Evolutionary conservation across 768 basidiomycete species (phyloP).

Genomic region (Xerocomus brunneocitrinus): DNA sequence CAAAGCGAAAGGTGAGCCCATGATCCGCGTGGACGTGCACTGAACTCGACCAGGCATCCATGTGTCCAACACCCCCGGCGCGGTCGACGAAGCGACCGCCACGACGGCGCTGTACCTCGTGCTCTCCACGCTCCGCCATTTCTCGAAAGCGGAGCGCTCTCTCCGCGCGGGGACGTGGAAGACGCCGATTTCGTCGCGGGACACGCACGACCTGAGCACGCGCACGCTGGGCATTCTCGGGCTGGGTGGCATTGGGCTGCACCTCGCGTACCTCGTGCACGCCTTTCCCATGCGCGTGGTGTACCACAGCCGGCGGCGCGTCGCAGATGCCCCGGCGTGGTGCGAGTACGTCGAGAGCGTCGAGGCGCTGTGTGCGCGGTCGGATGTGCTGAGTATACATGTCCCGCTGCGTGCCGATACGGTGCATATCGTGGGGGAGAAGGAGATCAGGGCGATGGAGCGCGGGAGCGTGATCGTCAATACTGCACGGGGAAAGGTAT

Average conservation of each 20-base stretch:
- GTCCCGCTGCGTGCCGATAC: constrained; percentile 78
- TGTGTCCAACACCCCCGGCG: constrained; percentile 85
- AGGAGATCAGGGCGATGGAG: constrained; percentile 73
- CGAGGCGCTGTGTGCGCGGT: constrained; percentile 56
- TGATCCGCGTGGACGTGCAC: neutral
- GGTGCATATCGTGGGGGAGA: constrained; percentile 66
- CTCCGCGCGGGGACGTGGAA: constrained; percentile 60
- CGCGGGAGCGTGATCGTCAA: constrained; percentile 77
- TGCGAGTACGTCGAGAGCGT: constrained; percentile 72
- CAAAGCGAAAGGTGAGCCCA: constrained; percentile 60
- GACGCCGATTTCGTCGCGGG: constrained; percentile 40
- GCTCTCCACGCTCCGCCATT: constrained; percentile 73
- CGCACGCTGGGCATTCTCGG: constrained; percentile 72
- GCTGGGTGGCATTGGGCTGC: constrained; percentile 72
- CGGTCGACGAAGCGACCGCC: constrained; percentile 88
- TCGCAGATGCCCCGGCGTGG: constrained; percentile 59
- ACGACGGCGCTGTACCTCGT: constrained; percentile 83
- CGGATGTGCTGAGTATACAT: constrained; percentile 85
- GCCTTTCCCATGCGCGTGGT: constrained; percentile 89
- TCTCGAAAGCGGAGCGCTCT: constrained; percentile 55
- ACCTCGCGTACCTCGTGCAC: constrained; percentile 64
- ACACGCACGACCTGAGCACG: constrained; percentile 59
- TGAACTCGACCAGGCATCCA: constrained; percentile 38
- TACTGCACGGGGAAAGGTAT: constrained; percentile 85
- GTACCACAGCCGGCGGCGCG: constrained; percentile 66